These are phyloP conservation scores for Xylaria sp. DNA, from an alignment of 2,329 filamentous ascomycete species.

Conservation along the genomic window DNA sequence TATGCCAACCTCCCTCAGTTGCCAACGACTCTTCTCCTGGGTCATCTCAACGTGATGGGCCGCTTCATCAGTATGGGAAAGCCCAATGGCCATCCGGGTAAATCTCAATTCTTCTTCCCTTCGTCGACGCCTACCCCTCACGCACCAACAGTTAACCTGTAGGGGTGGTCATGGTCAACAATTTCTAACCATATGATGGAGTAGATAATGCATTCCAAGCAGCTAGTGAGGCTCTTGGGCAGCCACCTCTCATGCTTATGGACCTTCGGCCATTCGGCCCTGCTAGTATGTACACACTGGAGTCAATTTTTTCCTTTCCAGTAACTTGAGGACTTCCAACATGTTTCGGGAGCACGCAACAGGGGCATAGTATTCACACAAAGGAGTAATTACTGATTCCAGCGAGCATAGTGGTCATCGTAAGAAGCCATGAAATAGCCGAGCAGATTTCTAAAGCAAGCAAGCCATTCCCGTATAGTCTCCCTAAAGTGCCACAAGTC, in stretches of 20 bases:
- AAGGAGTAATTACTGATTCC: no score
- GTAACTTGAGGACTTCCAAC: no score
- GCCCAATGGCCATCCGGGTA: constrained; percentile 32
- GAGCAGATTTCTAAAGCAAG: constrained; percentile 41
- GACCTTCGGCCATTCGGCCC: constrained; percentile 50
- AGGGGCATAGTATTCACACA: no score
- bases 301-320: no score
- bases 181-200: not conserved
- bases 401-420: no score
- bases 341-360: no score
- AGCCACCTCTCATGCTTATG: constrained; percentile 49
- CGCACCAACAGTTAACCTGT: no score
- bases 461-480: constrained; percentile 40
- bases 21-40: constrained; percentile 21
- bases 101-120: not conserved
- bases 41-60: constrained; percentile 29
- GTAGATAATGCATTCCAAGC: constrained; percentile 33
- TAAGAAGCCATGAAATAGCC: constrained; percentile 2
- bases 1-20: constrained; percentile 34
- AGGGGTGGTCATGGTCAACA: no score
- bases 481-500: constrained; percentile 45
- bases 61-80: constrained; percentile 16
- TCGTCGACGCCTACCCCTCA: no score
- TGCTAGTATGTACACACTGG: no score
- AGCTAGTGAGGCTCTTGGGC: constrained; percentile 47